Base-by-base conservation (phyloP, 306 rosid species). In the Vigna radiata region DNA sequence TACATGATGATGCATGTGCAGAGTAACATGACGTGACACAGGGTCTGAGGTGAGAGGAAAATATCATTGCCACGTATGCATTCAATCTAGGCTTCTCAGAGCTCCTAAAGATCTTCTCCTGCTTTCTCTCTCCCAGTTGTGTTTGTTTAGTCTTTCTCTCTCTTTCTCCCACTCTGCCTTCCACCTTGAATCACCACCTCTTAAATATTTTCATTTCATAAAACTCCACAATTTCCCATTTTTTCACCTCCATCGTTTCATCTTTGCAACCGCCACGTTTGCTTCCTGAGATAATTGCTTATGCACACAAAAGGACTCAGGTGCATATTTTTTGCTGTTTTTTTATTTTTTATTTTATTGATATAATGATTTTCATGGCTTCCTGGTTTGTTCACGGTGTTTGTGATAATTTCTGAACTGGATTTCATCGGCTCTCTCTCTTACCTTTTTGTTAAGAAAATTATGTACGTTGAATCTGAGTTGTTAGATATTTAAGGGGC, bases 11-110 rank as follows among this genome's bases (percentile, higher is more conserved):
- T 41, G 46, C 2, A 50, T 50, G 56, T 8, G 25, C 15, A 18
- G 44, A 63, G 16, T 13, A 80, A 41, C 76, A 77, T 87, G 86
- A 84, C 79, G 82, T 73, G 83, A 61, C 83, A 67, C 7, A 41
- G 65, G 66, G 76, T 77, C 2, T 49, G 39, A 72, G 87, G 79
- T 65, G 85, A 83, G 91, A 66, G 92, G 88, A 90, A 92, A 93
- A 89, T 93, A 93, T 93, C 94, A 83, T 77, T 49, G 94, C 90
- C 97, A 92, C 97, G 97, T 89, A 86, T 39, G 71, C 85, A 76
- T 37, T 44, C 77, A 80, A 54, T 81, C 76, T 63, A 37, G 19
- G 69, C 89, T 72, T 81, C 77, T 72, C 79, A 49, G 83, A 58
- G 82, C 88, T 85, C 71, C 61, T 84, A 89, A 89, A 90, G 96